Conservation (phyloP, 768 basidiomycete species). For the Phanerochaete carnosa region DNA sequence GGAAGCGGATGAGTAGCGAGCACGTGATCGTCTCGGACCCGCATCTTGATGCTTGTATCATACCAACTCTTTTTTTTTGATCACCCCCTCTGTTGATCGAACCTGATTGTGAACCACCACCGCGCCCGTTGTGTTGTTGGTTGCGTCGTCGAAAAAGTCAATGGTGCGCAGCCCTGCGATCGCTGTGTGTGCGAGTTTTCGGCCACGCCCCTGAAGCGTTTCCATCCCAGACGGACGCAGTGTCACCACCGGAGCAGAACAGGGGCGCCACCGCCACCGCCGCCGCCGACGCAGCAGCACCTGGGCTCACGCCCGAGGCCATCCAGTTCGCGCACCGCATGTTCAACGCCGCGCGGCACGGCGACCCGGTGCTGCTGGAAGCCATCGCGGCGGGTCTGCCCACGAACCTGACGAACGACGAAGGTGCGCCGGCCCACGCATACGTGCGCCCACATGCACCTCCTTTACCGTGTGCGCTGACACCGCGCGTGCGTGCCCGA, state of each 20-base stretch:
- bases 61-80: too few relatives aligned
- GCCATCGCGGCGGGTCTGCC: conserved; percentile 71
- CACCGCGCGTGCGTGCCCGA: background rate
- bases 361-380: conserved; percentile 46
- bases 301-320: conserved; percentile 32
- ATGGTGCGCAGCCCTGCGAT: background rate
- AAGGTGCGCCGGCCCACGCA: conserved; percentile 40
- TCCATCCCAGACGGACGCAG: background rate
- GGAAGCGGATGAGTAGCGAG: background rate
- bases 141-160: too few relatives aligned
- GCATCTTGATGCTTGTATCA: too few relatives aligned
- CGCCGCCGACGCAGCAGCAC: background rate
- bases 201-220: background rate
- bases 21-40: too few relatives aligned
- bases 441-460: background rate
- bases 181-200: too few relatives aligned
- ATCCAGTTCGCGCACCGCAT: conserved; percentile 59
- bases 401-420: conserved; percentile 66
- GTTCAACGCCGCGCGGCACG: conserved; percentile 71
- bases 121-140: too few relatives aligned
- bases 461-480: too few relatives aligned
- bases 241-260: background rate
- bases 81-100: too few relatives aligned
- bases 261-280: background rate
- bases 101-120: too few relatives aligned